Conservation (phyloP, 2,329 filamentous ascomycete species). For the Sclerotinia borealis region DNA sequence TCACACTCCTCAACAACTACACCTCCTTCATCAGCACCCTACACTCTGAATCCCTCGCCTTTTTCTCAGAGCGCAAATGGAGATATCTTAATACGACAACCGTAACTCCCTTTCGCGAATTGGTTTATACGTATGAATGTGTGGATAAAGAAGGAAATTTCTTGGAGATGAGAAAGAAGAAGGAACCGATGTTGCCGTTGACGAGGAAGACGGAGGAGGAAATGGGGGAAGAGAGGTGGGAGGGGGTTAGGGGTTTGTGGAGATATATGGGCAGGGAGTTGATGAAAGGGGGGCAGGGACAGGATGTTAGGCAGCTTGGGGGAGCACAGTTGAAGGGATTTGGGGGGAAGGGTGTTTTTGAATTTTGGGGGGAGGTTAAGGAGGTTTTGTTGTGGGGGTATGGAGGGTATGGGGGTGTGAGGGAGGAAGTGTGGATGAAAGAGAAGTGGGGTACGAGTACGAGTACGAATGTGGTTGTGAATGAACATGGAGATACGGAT, state of each 20-base stretch:
- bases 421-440: neutral
- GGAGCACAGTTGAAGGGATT: neutral
- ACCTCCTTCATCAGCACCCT: neutral
- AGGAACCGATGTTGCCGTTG: neutral
- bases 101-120: no score
- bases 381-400: neutral
- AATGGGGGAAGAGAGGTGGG: neutral
- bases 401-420: neutral
- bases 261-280: neutral
- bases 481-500: no score
- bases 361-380: neutral
- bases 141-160: neutral
- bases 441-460: neutral
- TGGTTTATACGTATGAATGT: no score
- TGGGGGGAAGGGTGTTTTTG: neutral
- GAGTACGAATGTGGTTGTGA: no score
- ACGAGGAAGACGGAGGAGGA: neutral
- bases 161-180: neutral
- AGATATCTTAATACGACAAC: neutral
- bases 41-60: neutral
- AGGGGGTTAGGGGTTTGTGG: neutral
- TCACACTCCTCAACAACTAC: neutral
- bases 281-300: neutral
- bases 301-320: neutral
- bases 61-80: neutral